Base-by-base conservation (phyloP, 2,329 filamentous ascomycete genomes). In the Chaetomiaceae sp. region DNA sequence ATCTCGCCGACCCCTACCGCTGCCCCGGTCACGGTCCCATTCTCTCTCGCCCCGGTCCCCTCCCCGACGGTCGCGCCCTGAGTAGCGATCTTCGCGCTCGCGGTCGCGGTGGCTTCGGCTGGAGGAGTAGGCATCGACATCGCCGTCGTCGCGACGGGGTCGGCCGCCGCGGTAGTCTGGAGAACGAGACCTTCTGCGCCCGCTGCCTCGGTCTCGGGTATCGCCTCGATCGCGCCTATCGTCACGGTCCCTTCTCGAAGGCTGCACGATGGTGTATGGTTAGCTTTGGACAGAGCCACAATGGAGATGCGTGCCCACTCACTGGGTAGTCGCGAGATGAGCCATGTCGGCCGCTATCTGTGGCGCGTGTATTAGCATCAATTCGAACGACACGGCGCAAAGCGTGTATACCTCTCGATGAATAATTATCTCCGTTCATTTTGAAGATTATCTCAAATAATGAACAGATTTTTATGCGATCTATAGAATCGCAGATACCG, bases 21-120 rank as follows among this genome's bases (percentile, higher is more conserved):
- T 80, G 58, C n/a, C n/a, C n/a, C 86, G 76, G 57, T 91, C 88
- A 67, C 86, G 79, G 66, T 87, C 85, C 84, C 87, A 89, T 59
- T 87, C 87, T 60, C 87, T 80, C n/a, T 90, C 87, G 49, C 84
- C 53, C 11, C 61, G 51, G 16, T 60, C 63, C 33, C 82, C 76
- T 43, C 69, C 71, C 48, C 79, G 71, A 55, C 82, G 75, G 54
- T 84, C 80, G 58, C 87, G 81, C 30, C 86, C 85, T 33, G 83
- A 82, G 68, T 96, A 96, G 67, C 91, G 82, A 63, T 96, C 92
- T 71, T 97, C 92, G 57, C 92, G 87, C 74, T 97, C 92, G 58
- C 92, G 80, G 68, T 95, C 92, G 67, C 92, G 84, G 70, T 96
- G 95, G 73, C 86, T 91, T 62, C 92, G 87, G 71, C 90, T 96